These are phyloP conservation scores for Leccinum uliginosum DNA, from an alignment of 768 basidiomycete genomes.

Conservation along the genomic window DNA sequence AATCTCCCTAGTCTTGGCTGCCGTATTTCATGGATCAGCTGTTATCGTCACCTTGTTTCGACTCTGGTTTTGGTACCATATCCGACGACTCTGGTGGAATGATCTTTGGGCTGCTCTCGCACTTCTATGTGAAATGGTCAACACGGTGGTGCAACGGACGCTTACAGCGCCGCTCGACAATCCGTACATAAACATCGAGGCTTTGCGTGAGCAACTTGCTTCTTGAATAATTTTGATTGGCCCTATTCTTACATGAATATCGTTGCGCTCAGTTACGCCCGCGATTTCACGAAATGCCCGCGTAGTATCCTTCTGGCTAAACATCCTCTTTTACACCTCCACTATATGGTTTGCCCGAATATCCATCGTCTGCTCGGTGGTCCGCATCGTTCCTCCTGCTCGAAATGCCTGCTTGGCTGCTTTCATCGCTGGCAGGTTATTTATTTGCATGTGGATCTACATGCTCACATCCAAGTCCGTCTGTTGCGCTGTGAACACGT, in stretches of 20 bases:
- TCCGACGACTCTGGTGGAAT: constrained; percentile 27
- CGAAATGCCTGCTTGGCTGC: not conserved
- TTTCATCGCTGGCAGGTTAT: constrained; percentile 2
- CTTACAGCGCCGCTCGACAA: constrained; percentile 26
- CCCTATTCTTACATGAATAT: constrained; percentile 2
- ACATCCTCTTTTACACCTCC: constrained; percentile 19
- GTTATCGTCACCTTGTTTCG: constrained; percentile 23
- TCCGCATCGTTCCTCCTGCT: constrained; percentile 21
- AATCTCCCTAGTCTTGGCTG: constrained; percentile 11
- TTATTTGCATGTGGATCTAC: constrained; percentile 20
- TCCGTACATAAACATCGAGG: constrained; percentile 6
- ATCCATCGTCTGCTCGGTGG: constrained; percentile 22
- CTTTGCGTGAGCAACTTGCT: constrained; percentile 9
- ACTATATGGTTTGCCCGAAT: constrained; percentile 26
- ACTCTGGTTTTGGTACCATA: constrained; percentile 23
- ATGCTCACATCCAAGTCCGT: constrained; percentile 23
- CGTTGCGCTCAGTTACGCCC: constrained; percentile 24
- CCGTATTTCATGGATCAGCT: constrained; percentile 19
- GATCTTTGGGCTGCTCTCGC: constrained; percentile 24
- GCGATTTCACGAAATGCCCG: constrained; percentile 15
- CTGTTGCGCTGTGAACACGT: constrained; percentile 37
- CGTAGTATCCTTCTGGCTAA: constrained; percentile 19
- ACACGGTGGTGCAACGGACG: constrained; percentile 14
- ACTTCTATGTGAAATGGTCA: constrained; percentile 7
- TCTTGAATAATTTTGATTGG: not conserved